Base-by-base conservation (phyloP, 164 flowering plant genomes). In the Aristolochia contorta region DNA sequence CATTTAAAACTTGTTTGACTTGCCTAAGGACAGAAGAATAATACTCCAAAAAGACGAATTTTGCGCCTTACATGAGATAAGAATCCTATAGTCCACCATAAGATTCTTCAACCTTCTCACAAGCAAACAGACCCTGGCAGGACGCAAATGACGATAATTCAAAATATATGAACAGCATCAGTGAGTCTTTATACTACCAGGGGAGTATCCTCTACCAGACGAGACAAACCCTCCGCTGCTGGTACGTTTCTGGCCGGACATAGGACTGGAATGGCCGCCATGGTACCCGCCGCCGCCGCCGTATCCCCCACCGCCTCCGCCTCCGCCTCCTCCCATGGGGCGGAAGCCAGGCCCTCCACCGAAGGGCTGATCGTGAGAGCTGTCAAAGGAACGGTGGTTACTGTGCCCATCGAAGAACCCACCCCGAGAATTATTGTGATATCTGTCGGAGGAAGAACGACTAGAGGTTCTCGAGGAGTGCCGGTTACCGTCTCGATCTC, bases 201-300 rank as follows among this genome's bases (percentile, higher is more conserved):
- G 30, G 22, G 56, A 53, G 32, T 53, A 16, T 15, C 56, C 56
- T 53, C 56, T 53, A 1, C 56, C 56, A n/a, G 56, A 53, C 1
- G 56, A 53, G 16, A 27, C 30, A 23, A 53, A 53, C 16, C 56
- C 56, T 12, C 56, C 56, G 56, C 56, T 27, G 56, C 56, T 53
- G 15, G 23, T 16, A 16, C 56, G 56, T 16, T 53, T 53, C 30
- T 27, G 56, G 20, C 55, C 55, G 25, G 55, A 52, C 55, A 52
- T 18, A 5, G 55, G 23, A 19, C 56, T 22, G 30, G 56, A 22
- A 27, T 22, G 27, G 30, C 30, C 56, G 7, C 30, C 56, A 10
- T 10, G 7, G 43, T 37, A 37, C 12, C 43, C 43, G 12, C 43
- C 43, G 10, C 43, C 43, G 43, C 43, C 43, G 3, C 43, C 43